Conservation (phyloP, 495 filamentous ascomycete genomes). For the Neurospora tetrasperma region DNA sequence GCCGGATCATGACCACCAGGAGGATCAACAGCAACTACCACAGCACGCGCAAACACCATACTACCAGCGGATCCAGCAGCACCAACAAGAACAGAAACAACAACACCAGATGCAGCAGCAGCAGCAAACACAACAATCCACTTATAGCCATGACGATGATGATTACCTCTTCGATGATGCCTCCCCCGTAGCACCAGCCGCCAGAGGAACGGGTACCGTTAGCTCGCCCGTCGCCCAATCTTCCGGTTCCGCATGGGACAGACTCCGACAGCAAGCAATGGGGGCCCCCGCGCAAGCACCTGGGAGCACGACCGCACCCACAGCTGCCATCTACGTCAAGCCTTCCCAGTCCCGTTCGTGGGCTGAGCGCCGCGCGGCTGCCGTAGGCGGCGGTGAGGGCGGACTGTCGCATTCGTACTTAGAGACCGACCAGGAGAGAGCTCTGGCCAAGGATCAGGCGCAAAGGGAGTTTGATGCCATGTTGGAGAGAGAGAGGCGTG, state of each 20-base stretch:
- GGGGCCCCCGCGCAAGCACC: not conserved
- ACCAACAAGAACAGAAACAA: not conserved
- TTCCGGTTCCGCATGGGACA: conserved; percentile 29
- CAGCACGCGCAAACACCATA: not conserved
- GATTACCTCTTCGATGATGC: conserved; percentile 29
- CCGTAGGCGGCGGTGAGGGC: conserved; percentile 8
- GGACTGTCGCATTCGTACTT: conserved; percentile 26
- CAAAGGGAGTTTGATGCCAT: conserved; percentile 39
- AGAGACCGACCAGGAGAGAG: conserved; percentile 24
- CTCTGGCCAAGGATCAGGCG: conserved; percentile 30
- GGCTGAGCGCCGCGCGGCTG: conserved; percentile 12
- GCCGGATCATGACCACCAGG: not conserved
- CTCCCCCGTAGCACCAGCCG: conserved; percentile 26
- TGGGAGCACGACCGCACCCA: not conserved
- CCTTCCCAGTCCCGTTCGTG: conserved; percentile 3
- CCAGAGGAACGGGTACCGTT: conserved; percentile 8
- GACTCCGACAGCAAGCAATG: conserved; percentile 20
- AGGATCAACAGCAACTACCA: conserved; percentile 8
- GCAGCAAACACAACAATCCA: not conserved
- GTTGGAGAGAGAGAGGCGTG: conserved; percentile 27
- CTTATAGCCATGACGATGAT: conserved; percentile 15
- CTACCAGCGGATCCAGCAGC: not conserved
- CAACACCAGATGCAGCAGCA: conserved; percentile 1
- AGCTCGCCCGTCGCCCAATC: not conserved
- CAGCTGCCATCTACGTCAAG: conserved; percentile 1